Base-by-base conservation (phyloP, 1,139 yeast species). In the Pneumocystis oryctolagi region DNA sequence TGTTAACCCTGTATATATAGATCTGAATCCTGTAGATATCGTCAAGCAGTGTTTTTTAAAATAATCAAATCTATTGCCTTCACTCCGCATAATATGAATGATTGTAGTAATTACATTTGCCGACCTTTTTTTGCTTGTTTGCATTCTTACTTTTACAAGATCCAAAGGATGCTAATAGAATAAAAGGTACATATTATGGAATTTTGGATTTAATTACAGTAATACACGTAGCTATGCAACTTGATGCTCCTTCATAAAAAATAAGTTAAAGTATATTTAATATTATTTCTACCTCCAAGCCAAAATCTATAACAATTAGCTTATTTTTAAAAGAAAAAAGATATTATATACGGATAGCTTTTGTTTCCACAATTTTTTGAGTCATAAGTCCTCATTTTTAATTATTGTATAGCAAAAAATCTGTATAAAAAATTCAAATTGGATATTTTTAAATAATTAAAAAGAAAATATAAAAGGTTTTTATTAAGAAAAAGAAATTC, bases 131-230 rank as follows among this genome's bases (percentile, higher is more conserved):
- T 80, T 70, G 1, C 95, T 89, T 0, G 94, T 84, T 72, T 87
- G 95, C 72, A 87, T 78, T 64, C 95, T 80, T 12, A 87, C 94
- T 69, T 87, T 87, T n/a, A 95, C 94, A 60, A 87, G 78, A 72
- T 87, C 95, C 65, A 87, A 77, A 1, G 95, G 95, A 73, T 87
- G 95, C 69, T 67, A 18, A 12, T 25, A 53, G 25, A 47, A 12
- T 47, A 25, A 25, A 18, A 25, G 12, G 12, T 34, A 12, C 9
- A 47, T 47, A 25, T 25, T 47, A 47, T 3, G 14, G 3, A 25
- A 1, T 1, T 16, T 16, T 16, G 6, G 31, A n/a, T 18, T 58
- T 30, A 14, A 42, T 34, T 61, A 66, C 69, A 25, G 71, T 69
- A 34, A 68, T 66, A 53, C 72, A 66, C 1, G 78, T 79, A 1